A percentile compares a stretch with the other conserved stretches of the same genome.
phyloP scores from a whole-genome alignment of 2,329 filamentous ascomycete genomes.

The Exophiala lecanii-corni region DNA sequence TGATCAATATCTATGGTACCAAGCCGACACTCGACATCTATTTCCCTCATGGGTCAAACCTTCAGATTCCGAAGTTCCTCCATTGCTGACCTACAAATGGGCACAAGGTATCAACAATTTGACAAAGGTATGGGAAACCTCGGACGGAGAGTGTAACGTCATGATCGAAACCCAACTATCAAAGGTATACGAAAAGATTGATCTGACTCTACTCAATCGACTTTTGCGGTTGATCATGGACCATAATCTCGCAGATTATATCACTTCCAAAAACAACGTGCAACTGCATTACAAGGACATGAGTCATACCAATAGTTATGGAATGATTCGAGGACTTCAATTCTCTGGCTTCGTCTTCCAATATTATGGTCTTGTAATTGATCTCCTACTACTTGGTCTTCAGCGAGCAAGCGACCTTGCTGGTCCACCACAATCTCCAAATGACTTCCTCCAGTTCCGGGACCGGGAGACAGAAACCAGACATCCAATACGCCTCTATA shows the following conservation, averaged over 20 bases:
- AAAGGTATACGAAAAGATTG: conserved; percentile 99
- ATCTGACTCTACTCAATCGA: conserved; percentile 90
- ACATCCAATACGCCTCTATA: conserved; percentile 96
- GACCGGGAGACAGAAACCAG: conserved; percentile 87
- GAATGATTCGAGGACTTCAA: conserved; percentile 94
- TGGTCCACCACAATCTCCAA: conserved; percentile 85
- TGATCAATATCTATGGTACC: conserved; percentile 98
- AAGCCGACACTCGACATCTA: conserved; percentile 92
- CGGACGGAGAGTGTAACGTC: conserved; percentile 94
- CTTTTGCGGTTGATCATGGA: conserved; percentile 96
- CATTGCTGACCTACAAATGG: conserved; percentile 95
- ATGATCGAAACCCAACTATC: conserved; percentile 97
- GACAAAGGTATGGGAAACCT: conserved; percentile 87
- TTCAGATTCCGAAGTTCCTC: conserved; percentile 94
- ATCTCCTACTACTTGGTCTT: conserved; percentile 83
- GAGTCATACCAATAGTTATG: conserved; percentile 99
- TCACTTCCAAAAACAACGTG: conserved; percentile 98
- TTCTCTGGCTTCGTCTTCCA: conserved; percentile 99
- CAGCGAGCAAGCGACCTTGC: conserved; percentile 98
- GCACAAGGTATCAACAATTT: conserved; percentile 98
- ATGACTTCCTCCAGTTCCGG: conserved; percentile 96
- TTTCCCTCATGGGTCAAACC: conserved; percentile 99
- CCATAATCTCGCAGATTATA: conserved; percentile 97
- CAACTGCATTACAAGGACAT: conserved; percentile 99
- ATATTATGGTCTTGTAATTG: conserved; percentile 93